A percentile compares a stretch with the other conserved stretches of the same genome.
Evolutionary conservation across 441 rosid genomes (phyloP).

Genomic region (Isatis lusitanica): DNA sequence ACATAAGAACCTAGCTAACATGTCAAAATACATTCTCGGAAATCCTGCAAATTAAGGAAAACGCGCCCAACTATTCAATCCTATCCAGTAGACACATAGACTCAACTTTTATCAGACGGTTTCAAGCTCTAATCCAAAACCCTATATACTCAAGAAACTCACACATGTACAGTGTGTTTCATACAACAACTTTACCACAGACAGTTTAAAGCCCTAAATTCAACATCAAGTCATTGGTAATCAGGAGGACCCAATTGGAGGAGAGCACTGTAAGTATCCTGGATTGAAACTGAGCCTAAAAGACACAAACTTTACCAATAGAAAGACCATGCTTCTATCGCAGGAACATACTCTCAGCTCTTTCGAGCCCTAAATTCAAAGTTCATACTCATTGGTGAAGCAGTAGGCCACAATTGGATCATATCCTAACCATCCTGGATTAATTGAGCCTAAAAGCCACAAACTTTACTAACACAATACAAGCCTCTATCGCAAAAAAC

Average conservation of each 20-base stretch:
- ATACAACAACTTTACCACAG: not conserved
- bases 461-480: not conserved
- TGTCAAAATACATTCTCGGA: not conserved
- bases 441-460: not conserved
- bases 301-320: constrained; percentile 5
- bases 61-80: not conserved
- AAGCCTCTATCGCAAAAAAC: not conserved
- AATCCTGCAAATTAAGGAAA: not conserved
- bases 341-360: not conserved
- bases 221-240: too few relatives aligned
- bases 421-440: not conserved
- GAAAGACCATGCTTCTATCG: not conserved
- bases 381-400: not conserved
- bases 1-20: not conserved
- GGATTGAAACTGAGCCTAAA: constrained; percentile 22
- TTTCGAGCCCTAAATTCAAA: not conserved
- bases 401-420: not conserved
- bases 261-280: not conserved
- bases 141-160: not conserved
- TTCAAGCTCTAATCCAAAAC: not conserved
- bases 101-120: not conserved
- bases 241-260: not conserved
- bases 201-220: not conserved
- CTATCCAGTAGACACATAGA: not conserved
- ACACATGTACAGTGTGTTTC: not conserved